Conservation (phyloP, 1,284 basidiomycete genomes). For the Phellopilus nigrolimitatus region DNA sequence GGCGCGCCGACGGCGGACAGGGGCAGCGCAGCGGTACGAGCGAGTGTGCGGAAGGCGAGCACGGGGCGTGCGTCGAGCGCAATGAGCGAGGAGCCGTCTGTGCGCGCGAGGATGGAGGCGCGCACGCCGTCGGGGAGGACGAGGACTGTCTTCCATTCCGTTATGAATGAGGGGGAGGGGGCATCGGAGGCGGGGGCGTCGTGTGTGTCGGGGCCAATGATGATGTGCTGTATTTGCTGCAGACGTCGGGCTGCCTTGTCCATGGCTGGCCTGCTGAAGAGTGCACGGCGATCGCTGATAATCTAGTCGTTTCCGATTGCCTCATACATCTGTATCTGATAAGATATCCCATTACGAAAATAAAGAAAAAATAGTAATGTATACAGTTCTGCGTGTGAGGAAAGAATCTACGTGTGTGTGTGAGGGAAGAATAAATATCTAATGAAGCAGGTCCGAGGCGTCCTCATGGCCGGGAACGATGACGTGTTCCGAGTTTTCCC, state of each 20-base stretch:
- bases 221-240: constrained; percentile 7
- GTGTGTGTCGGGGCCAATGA: neutral
- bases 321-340: neutral
- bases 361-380: neutral
- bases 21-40: constrained; percentile 21
- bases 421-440: neutral
- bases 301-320: neutral
- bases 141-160: constrained; percentile 6
- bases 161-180: too few relatives aligned
- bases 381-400: neutral
- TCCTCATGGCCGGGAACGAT: constrained; percentile 13
- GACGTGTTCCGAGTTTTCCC: constrained; percentile 18
- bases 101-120: neutral
- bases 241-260: neutral
- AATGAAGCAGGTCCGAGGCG: constrained; percentile 16
- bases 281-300: neutral
- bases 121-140: constrained; percentile 13
- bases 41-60: neutral
- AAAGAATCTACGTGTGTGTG: neutral
- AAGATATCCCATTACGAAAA: neutral
- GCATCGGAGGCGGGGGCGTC: too few relatives aligned
- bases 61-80: constrained; percentile 1
- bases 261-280: neutral
- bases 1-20: constrained; percentile 31
- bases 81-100: constrained; percentile 3